These are phyloP conservation scores for Macrocybe sp. DNA, from an alignment of 1,284 basidiomycete genomes.

Conservation along the genomic window DNA sequence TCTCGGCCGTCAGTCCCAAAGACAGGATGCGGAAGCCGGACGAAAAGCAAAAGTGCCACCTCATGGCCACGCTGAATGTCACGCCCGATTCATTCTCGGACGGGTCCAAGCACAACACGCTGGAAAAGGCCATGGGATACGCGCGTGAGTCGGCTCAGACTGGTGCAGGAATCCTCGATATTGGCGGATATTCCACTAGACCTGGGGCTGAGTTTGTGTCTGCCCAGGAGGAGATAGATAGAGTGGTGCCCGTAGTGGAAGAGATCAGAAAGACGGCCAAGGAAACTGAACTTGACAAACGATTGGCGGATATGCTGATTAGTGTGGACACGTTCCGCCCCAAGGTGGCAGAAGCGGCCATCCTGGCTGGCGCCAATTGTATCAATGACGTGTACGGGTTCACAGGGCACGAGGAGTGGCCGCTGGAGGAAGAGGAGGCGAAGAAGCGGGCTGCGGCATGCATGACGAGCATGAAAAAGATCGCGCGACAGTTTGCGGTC, in stretches of 20 bases:
- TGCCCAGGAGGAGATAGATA: constrained; percentile 66
- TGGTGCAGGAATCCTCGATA: constrained; percentile 81
- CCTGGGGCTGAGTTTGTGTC: constrained; percentile 72
- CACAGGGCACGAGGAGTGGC: constrained; percentile 54
- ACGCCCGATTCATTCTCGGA: constrained; percentile 99
- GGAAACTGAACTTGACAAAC: constrained; percentile 7
- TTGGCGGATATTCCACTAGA: constrained; percentile 93
- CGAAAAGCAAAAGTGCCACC: constrained; percentile 43
- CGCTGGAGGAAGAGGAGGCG: constrained; percentile 21
- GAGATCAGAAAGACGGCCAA: constrained; percentile 28
- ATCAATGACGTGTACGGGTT: constrained; percentile 95
- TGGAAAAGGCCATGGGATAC: constrained; percentile 48
- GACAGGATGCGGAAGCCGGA: constrained; percentile 11
- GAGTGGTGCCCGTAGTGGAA: constrained; percentile 72
- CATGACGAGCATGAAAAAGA: constrained; percentile 57
- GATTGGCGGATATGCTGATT: constrained; percentile 47
- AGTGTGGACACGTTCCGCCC: constrained; percentile 93
- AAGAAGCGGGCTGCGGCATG: constrained; percentile 28
- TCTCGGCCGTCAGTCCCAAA: constrained; percentile 23
- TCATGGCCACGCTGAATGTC: constrained; percentile 94
- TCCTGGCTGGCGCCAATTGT: constrained; percentile 84
- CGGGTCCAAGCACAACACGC: constrained; percentile 57
- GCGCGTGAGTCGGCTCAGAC: constrained; percentile 37
- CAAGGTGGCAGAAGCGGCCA: constrained; percentile 73
- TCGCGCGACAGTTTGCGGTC: constrained; percentile 58